These are phyloP conservation scores for Boletus rex-veris DNA, from an alignment of 768 basidiomycete genomes.

Conservation along the genomic window DNA sequence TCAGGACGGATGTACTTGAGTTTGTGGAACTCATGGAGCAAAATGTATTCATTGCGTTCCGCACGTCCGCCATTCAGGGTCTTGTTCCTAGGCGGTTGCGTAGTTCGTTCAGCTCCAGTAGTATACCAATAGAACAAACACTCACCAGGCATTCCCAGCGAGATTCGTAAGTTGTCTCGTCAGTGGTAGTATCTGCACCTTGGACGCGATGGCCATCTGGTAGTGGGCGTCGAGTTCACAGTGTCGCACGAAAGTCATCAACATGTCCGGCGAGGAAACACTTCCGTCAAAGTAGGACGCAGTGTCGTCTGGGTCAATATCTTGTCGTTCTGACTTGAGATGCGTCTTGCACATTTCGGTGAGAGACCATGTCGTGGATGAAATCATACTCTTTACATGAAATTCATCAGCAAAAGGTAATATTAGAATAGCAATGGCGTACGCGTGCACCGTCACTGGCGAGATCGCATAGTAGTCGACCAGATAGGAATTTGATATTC, in stretches of 20 bases:
- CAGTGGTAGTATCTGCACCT: conserved; percentile 90
- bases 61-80: conserved; percentile 96
- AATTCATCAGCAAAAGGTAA: neutral
- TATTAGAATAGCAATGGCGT: conserved; percentile 12
- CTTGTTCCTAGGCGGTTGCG: conserved; percentile 68
- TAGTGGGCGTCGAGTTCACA: conserved; percentile 96
- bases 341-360: conserved; percentile 96
- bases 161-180: conserved; percentile 93
- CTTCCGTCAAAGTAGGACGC: conserved; percentile 85
- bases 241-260: conserved; percentile 87
- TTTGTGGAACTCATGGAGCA: conserved; percentile 95
- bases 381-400: conserved; percentile 77
- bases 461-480: conserved; percentile 87
- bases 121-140: neutral
- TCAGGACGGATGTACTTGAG: conserved; percentile 97
- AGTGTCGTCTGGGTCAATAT: conserved; percentile 95
- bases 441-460: conserved; percentile 95
- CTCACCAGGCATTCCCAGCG: conserved; percentile 94
- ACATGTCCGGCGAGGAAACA: conserved; percentile 66
- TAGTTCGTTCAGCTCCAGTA: neutral
- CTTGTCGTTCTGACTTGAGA: conserved; percentile 81
- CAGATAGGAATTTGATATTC: conserved; percentile 79
- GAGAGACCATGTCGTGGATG: conserved; percentile 96
- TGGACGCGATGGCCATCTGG: conserved; percentile 93
- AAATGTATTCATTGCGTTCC: conserved; percentile 98